These are phyloP conservation scores for Moesziomyces globuligerus DNA, from an alignment of 1,284 basidiomycete species.

Conservation along the genomic window DNA sequence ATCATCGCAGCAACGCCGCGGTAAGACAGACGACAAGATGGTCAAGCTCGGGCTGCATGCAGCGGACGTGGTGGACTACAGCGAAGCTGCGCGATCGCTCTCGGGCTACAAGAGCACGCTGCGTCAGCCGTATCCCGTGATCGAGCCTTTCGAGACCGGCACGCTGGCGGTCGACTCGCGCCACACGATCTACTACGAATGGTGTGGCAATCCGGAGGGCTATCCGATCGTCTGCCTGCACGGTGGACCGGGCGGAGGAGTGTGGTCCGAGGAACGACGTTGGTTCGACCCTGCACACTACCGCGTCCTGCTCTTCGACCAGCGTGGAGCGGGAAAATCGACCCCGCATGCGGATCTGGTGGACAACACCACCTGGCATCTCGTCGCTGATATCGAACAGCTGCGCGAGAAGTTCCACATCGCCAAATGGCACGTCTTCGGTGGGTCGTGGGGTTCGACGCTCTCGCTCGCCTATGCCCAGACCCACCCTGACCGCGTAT, in stretches of 20 bases:
- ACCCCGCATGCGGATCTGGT: conserved; percentile 81
- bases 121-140: conserved; percentile 48
- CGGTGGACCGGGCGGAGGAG: conserved; percentile 64
- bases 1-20: background rate
- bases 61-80: conserved; percentile 39
- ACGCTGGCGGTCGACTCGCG: conserved; percentile 44
- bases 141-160: conserved; percentile 60
- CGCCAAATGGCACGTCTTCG: conserved; percentile 63
- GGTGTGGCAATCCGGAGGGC: conserved; percentile 55
- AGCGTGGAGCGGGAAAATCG: conserved; percentile 78
- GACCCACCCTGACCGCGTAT: conserved; percentile 82
- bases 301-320: conserved; percentile 70
- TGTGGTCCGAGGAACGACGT: conserved; percentile 50
- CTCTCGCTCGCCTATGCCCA: conserved; percentile 88
- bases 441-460: conserved; percentile 77
- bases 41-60: conserved; percentile 42
- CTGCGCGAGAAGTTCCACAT: conserved; percentile 76
- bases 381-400: conserved; percentile 88
- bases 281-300: conserved; percentile 65
- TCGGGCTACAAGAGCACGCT: conserved; percentile 40
- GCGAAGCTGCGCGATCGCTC: conserved; percentile 43
- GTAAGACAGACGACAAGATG: conserved; percentile 6
- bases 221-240: conserved; percentile 62
- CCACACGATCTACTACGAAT: conserved; percentile 60
- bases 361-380: conserved; percentile 93